Evolutionary conservation across 352 stramenopile genomes (phyloP), one percentile per base, ranked within the genome.

Genomic region (Globisporangium cystogenes): DNA sequence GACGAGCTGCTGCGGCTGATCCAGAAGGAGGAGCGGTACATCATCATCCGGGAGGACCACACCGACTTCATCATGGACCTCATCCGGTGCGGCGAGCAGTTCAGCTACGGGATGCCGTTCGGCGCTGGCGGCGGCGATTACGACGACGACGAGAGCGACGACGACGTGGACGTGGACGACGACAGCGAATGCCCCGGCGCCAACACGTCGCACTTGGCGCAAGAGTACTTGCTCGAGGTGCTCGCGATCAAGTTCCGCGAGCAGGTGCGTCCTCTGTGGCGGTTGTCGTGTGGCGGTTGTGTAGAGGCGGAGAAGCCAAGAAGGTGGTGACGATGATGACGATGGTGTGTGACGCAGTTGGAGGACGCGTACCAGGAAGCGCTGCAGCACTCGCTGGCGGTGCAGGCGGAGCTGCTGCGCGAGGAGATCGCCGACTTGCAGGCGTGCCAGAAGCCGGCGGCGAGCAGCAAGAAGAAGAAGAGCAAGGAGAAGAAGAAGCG

Each of bases 41-140:
- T 90, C 65, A 85, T 90, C 72, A 87, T 90, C 69, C 73, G 76
- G 48, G 80, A 90, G 43, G 74, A 88, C 48, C 80, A 90, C 62
- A 77, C 74, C 29, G 75, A 88, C 35, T 88, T 90, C 48, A 88
- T 90, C 60, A 85, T 86, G 65, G 73, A 90, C 60, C 48, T 90
- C 44, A 88, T 90, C 29, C 77, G 80, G 51, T 90, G 77, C 51
- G 80, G 80, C 39, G 75, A 86, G 55, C 77, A 87, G 60, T 86
- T 90, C 55, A 86, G 70, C 65, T 85, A 85, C 58, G 55, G 86
- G 15, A 73, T 72, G 23, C 60, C 75, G 3, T 74, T 82, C 44
- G 70, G 35, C 35, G 11, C 1, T 40, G 11, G 71, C 18, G 68
- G 76, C 39, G 65, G 69, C 10, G 54, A 60, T 27, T 36, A 62